phyloP scores from a whole-genome alignment of 345 rosid genomes.

The Citrus unshiu region DNA sequence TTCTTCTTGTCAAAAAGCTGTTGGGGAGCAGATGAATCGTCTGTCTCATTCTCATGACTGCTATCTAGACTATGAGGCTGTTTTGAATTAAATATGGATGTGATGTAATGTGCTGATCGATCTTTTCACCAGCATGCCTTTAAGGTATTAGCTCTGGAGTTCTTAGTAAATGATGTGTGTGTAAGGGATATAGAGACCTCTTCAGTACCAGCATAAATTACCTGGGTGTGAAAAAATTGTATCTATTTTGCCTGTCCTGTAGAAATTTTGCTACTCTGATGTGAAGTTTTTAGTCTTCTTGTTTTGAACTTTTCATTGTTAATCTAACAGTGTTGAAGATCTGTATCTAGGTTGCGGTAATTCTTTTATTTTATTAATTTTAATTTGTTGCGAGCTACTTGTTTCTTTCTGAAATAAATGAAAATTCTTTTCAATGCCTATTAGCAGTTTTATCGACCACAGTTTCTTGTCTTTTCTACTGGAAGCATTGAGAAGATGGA shows the following conservation, averaged over 20 bases:
- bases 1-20: background rate
- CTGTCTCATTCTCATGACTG: slow-evolving; percentile 2
- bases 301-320: background rate
- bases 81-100: background rate
- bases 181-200: background rate
- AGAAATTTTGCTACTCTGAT: slow-evolving; percentile 4
- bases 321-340: slow-evolving; percentile 3
- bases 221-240: slow-evolving; percentile 5
- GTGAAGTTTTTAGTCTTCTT: background rate
- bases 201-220: slow-evolving; percentile 1
- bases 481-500: no score
- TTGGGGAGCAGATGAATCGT: slow-evolving; percentile 10
- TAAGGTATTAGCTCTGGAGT: background rate
- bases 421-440: background rate
- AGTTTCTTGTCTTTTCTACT: background rate
- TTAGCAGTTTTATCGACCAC: background rate
- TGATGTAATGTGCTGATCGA: background rate
- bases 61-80: background rate
- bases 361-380: slow-evolving; percentile 17
- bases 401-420: background rate
- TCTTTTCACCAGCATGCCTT: background rate
- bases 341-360: background rate
- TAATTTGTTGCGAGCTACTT: slow-evolving; percentile 20
- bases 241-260: slow-evolving; percentile 14
- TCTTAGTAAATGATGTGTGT: background rate